A percentile compares a stretch with the other conserved stretches of the same genome.
Evolutionary conservation across 2,329 filamentous ascomycete species (phyloP).

Genomic region (Pseudocercospora ulei): DNA sequence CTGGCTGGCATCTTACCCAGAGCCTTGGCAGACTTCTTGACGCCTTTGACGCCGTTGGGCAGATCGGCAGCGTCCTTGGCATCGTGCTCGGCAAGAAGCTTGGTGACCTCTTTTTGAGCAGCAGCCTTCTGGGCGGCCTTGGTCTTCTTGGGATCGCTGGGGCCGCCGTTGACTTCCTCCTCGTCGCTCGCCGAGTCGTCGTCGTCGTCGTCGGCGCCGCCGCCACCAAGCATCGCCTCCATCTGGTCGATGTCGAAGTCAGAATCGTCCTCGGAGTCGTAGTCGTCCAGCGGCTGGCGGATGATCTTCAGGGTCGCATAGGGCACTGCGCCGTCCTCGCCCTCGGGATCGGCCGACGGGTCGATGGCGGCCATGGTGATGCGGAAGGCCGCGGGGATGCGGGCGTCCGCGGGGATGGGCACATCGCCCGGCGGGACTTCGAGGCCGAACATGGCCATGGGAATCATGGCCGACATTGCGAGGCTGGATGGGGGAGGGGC

Average conservation of each 20-base stretch:
- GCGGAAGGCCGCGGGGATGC: slow-evolving; percentile 80
- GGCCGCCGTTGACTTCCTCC: slow-evolving; percentile 74
- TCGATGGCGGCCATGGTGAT: slow-evolving; percentile 99
- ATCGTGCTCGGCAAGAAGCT: slow-evolving; percentile 54
- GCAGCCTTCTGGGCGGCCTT: slow-evolving; percentile 77
- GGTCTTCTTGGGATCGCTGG: slow-evolving; percentile 80
- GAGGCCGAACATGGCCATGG: slow-evolving; percentile 80
- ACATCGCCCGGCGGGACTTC: slow-evolving; percentile 78
- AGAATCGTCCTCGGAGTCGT: slow-evolving; percentile 59
- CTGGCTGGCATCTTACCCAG: slow-evolving; percentile 56
- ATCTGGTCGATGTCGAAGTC: slow-evolving; percentile 45
- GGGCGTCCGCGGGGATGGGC: slow-evolving; percentile 65
- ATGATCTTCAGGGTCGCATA: slow-evolving; percentile 87
- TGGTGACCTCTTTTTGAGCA: slow-evolving; percentile 66
- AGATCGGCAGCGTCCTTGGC: slow-evolving; percentile 61
- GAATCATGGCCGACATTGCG: slow-evolving; percentile 28
- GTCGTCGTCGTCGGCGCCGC: slow-evolving; percentile 41
- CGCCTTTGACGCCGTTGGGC: slow-evolving; percentile 54
- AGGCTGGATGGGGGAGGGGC: slow-evolving; percentile 7
- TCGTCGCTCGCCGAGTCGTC: slow-evolving; percentile 49
- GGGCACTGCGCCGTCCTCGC: slow-evolving; percentile 43
- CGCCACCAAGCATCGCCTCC: slow-evolving; percentile 43
- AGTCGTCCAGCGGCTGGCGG: slow-evolving; percentile 56
- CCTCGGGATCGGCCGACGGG: slow-evolving; percentile 57
- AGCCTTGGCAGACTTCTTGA: slow-evolving; percentile 54